Evolutionary conservation across 208 protist species (phyloP).

Genomic region (Kentomonas sorsogonicus): DNA sequence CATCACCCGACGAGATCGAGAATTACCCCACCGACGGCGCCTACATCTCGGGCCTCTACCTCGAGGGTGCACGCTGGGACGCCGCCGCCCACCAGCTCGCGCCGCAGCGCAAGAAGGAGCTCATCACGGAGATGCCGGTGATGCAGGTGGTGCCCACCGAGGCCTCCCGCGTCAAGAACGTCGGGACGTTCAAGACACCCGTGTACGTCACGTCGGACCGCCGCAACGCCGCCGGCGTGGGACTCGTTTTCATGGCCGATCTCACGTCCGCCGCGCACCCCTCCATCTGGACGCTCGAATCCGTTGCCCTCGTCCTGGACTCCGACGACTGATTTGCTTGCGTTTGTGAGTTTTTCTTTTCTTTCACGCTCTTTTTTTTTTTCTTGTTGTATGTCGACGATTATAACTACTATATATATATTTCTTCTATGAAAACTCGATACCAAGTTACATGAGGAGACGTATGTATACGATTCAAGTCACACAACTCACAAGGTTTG

Average conservation of each 20-base stretch:
- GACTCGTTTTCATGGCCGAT: constrained; percentile 98
- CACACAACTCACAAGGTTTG: too few species aligned
- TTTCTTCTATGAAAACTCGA: constrained; percentile 3
- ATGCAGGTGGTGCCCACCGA: constrained; percentile 97
- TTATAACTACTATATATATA: constrained; percentile 9
- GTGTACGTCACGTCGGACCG: constrained; percentile 98
- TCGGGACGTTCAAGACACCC: constrained; percentile 95
- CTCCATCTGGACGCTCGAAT: constrained; percentile 96
- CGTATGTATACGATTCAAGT: neutral
- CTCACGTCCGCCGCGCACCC: constrained; percentile 89
- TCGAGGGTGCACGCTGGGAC: constrained; percentile 98
- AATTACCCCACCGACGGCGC: constrained; percentile 90
- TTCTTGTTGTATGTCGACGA: constrained; percentile 1
- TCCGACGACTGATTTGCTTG: constrained; percentile 81
- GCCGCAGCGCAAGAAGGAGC: constrained; percentile 93
- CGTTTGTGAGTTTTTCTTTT: too few species aligned
- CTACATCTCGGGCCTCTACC: constrained; percentile 95
- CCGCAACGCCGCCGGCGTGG: constrained; percentile 95
- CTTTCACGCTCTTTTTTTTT: constrained; percentile 9
- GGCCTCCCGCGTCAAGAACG: constrained; percentile 90
- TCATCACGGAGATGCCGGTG: constrained; percentile 96
- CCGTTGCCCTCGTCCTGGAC: constrained; percentile 94
- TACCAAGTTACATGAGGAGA: neutral
- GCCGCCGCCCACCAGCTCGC: constrained; percentile 65
- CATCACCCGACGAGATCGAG: constrained; percentile 61